Evolutionary conservation across 306 rosid species (phyloP).

Genomic region (Vigna nakashimae): DNA sequence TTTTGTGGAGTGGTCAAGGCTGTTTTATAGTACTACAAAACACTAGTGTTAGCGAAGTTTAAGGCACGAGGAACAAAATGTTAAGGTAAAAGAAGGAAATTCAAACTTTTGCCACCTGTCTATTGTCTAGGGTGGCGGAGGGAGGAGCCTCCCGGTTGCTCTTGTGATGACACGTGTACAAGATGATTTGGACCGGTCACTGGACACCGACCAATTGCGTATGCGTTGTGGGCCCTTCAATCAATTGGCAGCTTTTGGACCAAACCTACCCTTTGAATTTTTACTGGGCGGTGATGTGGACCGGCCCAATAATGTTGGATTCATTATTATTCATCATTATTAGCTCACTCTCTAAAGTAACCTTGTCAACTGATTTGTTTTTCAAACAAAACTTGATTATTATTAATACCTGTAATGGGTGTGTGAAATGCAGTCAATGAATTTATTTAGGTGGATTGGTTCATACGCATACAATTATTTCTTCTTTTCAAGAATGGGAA

Average conservation of each 20-base stretch:
- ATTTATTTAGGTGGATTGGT: background rate
- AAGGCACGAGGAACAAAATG: background rate
- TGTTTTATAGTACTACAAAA: conserved; percentile 41
- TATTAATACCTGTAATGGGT: background rate
- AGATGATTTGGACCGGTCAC: conserved; percentile 39
- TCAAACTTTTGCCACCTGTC: conserved; percentile 41
- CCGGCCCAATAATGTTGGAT: conserved; percentile 39
- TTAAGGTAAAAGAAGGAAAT: background rate
- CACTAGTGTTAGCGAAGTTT: background rate
- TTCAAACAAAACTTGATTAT: background rate
- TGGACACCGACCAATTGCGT: conserved; percentile 41
- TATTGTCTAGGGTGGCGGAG: background rate
- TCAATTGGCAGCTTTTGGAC: conserved; percentile 48
- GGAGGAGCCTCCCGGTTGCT: conserved; percentile 53
- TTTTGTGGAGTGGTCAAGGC: background rate
- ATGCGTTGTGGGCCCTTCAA: conserved; percentile 44
- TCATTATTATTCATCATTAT: background rate
- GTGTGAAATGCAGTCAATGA: background rate
- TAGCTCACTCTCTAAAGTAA: background rate
- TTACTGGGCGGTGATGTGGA: conserved; percentile 44
- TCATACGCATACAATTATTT: background rate
- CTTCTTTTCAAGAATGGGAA: no score
- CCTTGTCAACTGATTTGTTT: background rate
- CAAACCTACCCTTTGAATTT: conserved; percentile 52
- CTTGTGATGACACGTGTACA: conserved; percentile 57